Base-by-base conservation (phyloP, 495 filamentous ascomycete species). In the Neurospora sp. region DNA sequence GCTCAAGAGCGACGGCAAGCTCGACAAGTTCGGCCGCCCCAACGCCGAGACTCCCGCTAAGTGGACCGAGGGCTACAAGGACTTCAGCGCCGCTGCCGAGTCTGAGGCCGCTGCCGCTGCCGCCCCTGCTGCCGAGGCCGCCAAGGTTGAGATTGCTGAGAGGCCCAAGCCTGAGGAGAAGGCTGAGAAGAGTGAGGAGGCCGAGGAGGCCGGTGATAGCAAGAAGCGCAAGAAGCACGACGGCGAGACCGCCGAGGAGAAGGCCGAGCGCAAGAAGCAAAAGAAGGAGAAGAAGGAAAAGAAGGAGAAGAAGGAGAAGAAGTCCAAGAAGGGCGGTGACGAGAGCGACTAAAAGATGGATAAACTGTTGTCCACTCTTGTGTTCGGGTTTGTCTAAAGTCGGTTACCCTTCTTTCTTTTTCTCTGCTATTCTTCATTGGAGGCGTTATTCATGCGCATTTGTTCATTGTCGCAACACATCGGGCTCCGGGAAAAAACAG, bases 1-100 rank as follows among this genome's bases (percentile, higher is more conserved):
- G 89, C 89, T 99, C 85, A 98, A 98, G 88, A 92, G 92, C n/a
- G 91, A 91, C 75, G 96, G 96, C 81, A 95, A 97, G 85, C 90
- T 99, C 37, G 96, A 99, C 86, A 99, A 99, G 89, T 98, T 89
- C 75, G 96, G 96, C 72, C 89, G 95, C 54, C 82, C 92, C 70
- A 99, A 98, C 82, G 95, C 97, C 79, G 87, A 89, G 71, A 99
- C 96, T 9, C 96, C 96, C 35, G 89, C 92, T 69, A 90, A 94
- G 81, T 99, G 96, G 96, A 94, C 91, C 75, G 84, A 86, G 62
- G 90, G 91, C 42, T 97, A 98, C 87, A 94, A 91, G 81, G 96
- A 99, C 84, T 97, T 89, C 86, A 91, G 85, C 78, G 85, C 84
- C 11, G 81, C 81, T 20, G 77, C 83, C 16, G 72, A 74, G 23